phyloP scores from a whole-genome alignment of 805 yeast species.

The Metschnikowia kunwiensis region DNA sequence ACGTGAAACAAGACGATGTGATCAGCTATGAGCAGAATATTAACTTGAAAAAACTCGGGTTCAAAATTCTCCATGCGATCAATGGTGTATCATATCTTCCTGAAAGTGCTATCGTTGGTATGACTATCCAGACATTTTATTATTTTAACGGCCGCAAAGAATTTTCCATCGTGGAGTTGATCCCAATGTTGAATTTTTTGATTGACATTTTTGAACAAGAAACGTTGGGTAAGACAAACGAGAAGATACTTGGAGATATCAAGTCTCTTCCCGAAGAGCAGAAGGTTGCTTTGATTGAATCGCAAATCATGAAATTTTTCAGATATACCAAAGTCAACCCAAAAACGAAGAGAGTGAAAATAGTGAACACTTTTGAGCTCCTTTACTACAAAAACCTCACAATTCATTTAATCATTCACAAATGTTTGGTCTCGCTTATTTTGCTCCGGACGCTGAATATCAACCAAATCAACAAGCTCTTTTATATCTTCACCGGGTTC shows the following conservation, averaged over 20 bases:
- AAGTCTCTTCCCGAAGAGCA: constrained; percentile 20
- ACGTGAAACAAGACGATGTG: constrained; percentile 9
- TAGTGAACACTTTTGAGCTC: constrained; percentile 52
- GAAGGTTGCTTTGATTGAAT: constrained; percentile 23
- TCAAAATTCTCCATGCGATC: constrained; percentile 50
- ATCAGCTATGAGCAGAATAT: constrained; percentile 26
- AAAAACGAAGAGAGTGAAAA: constrained; percentile 15
- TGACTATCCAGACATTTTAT: constrained; percentile 35
- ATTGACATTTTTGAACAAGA: constrained; percentile 24
- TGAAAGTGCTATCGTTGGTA: constrained; percentile 53
- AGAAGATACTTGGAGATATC: constrained; percentile 21
- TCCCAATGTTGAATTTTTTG: constrained; percentile 31
- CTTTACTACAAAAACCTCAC: constrained; percentile 56
- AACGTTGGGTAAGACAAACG: constrained; percentile 22
- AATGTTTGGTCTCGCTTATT: constrained; percentile 53
- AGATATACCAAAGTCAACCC: constrained; percentile 17
- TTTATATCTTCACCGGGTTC: constrained; percentile 36
- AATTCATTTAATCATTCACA: constrained; percentile 52
- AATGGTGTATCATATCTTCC: constrained; percentile 50
- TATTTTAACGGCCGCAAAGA: constrained; percentile 20
- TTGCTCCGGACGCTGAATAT: constrained; percentile 15
- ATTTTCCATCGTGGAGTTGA: constrained; percentile 23
- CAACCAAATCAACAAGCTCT: constrained; percentile 24
- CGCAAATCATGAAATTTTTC: constrained; percentile 26
- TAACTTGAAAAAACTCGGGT: constrained; percentile 50